Percentiles rank a stretch among this genome's conserved stretches.
Conservation (phyloP, 1,284 basidiomycete species). For the Schizophyllum commune region DNA sequence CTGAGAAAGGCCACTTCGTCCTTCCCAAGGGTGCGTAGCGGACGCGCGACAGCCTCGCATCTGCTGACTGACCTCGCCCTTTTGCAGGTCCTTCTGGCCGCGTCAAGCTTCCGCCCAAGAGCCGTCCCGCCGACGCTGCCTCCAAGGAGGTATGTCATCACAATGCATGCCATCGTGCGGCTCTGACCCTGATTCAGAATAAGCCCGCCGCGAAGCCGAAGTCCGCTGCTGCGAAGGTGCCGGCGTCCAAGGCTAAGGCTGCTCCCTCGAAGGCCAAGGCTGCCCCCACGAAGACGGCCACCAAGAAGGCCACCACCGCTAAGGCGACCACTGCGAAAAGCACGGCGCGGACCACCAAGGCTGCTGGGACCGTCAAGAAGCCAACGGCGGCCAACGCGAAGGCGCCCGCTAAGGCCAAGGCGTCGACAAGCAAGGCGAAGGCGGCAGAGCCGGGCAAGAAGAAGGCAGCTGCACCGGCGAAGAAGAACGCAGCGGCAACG, state of each 20-base stretch:
- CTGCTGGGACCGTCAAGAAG: conserved; percentile 19
- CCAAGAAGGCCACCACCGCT: conserved; percentile 16
- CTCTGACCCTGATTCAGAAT: conserved; percentile 33
- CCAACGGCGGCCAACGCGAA: conserved; percentile 3
- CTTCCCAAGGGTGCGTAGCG: conserved; percentile 72
- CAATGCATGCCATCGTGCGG: not conserved
- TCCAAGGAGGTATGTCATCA: conserved; percentile 58
- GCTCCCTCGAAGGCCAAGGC: conserved; percentile 12
- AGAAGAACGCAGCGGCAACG: conserved; percentile 27
- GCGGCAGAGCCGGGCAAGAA: conserved; percentile 37
- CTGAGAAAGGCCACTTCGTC: conserved; percentile 72
- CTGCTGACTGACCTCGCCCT: conserved; percentile 7
- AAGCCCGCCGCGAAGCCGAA: conserved; percentile 44
- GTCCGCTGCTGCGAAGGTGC: conserved; percentile 13
- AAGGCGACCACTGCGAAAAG: conserved; percentile 14
- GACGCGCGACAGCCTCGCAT: not conserved
- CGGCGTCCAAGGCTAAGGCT: conserved; percentile 14
- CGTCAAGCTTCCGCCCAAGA: conserved; percentile 78
- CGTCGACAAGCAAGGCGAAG: conserved; percentile 33
- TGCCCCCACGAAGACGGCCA: conserved; percentile 19
- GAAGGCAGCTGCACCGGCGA: conserved; percentile 27
- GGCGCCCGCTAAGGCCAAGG: conserved; percentile 13
- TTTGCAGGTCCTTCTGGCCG: conserved; percentile 62
- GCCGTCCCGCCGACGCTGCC: conserved; percentile 41
- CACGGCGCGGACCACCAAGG: conserved; percentile 8